A percentile compares a stretch with the other conserved stretches of the same genome.
phyloP scores from a whole-genome alignment of 352 stramenopile species.

The Phytopythium vexans region DNA sequence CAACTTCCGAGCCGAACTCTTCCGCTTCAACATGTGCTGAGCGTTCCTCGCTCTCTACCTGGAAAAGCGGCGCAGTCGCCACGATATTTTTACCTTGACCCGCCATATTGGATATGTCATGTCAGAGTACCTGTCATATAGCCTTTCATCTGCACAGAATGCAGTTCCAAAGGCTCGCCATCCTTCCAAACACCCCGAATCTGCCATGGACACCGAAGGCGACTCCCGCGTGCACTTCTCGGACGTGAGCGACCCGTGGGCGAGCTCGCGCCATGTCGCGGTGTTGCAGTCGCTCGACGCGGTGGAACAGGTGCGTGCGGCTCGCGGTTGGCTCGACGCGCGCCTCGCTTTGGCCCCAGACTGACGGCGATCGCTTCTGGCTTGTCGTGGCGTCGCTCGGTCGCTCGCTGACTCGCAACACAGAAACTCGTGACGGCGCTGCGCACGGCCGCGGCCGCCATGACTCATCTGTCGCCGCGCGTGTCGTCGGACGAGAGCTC shows the following conservation, averaged over 20 bases:
- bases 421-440: slow-evolving; percentile 82
- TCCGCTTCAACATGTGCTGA: no score
- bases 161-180: neutral
- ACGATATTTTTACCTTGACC: no score
- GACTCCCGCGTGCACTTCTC: slow-evolving; percentile 82
- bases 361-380: neutral
- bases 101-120: no score
- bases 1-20: no score
- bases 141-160: neutral
- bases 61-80: no score
- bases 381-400: neutral
- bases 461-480: slow-evolving; percentile 63
- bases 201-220: slow-evolving; percentile 51
- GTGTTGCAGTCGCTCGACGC: slow-evolving; percentile 74
- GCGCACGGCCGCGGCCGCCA: slow-evolving; percentile 59
- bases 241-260: slow-evolving; percentile 63
- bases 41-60: no score
- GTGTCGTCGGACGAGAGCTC: slow-evolving; percentile 63
- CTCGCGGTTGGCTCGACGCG: neutral
- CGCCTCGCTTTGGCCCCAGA: neutral
- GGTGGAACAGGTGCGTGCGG: slow-evolving; percentile 61
- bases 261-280: slow-evolving; percentile 62
- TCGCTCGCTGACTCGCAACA: neutral
- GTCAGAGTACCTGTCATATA: no score
- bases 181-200: neutral